Evolutionary conservation across 73 alveolate genomes (phyloP).

Genomic region (Tetrahymena thermophila): DNA sequence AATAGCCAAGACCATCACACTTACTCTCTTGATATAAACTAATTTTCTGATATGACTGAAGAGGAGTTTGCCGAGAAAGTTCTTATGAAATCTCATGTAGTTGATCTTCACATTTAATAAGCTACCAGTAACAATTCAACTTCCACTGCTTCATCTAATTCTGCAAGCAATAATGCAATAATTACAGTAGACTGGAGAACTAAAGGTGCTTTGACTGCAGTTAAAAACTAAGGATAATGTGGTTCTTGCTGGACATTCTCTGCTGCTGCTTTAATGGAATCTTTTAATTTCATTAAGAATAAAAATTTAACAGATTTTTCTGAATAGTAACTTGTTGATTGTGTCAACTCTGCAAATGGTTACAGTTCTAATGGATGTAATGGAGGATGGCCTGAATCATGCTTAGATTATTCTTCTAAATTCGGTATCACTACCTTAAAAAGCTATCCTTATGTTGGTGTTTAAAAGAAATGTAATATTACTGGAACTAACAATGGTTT

Average conservation of each 20-base stretch:
- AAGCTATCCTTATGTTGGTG: constrained; percentile 28
- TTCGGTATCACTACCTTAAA: constrained; percentile 13
- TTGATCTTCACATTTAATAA: no score
- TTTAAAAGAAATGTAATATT: background rate
- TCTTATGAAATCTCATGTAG: background rate
- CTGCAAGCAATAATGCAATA: no score
- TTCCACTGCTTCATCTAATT: no score
- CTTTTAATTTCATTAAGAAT: constrained; percentile 40
- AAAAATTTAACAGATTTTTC: constrained; percentile 14
- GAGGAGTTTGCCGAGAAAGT: constrained; percentile 4
- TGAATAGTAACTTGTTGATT: constrained; percentile 63
- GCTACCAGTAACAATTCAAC: no score
- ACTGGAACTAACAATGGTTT: background rate
- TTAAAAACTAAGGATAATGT: constrained; percentile 67
- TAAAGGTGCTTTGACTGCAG: constrained; percentile 46
- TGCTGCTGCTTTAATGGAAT: constrained; percentile 68
- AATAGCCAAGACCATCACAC: background rate
- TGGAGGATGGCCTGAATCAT: constrained; percentile 28
- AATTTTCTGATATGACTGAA: constrained; percentile 33
- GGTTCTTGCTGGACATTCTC: constrained; percentile 87
- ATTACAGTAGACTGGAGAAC: constrained; percentile 53
- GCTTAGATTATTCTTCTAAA: constrained; percentile 11
- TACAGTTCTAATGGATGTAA: constrained; percentile 34
- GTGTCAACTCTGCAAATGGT: constrained; percentile 51
- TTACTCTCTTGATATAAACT: background rate